Evolutionary conservation across 306 rosid genomes (phyloP), one percentile per base, ranked within the genome.

Genomic region (Ochetophila trinervis): DNA sequence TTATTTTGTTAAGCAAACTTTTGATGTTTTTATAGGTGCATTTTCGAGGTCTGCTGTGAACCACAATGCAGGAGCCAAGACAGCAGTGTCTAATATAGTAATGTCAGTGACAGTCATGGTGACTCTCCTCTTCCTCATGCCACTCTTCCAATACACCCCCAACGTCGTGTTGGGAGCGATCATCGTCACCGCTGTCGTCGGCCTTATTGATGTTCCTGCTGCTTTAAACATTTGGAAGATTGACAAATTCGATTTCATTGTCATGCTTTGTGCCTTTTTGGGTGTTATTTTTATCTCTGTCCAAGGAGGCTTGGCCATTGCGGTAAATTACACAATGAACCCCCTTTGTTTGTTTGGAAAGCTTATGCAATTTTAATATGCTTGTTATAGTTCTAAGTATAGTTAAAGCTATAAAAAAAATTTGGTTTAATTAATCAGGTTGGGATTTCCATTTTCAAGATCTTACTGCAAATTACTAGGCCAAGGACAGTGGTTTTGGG

Each of bases 71-170:
- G 99, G 99, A 44, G 94, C 90, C 2, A 87, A 90, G 67, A 83
- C 99, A 49, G 99, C 96, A 3, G 80, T 78, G 61, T 93, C 99
- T 9, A 93, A 93, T 75, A 62, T 93, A 22, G 85, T 93, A 16
- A 93, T 93, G 99, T 93, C 99, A 0, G 82, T 86, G 69, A 84
- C 99, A 6, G 91, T 93, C 7, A 87, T 93, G 99, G 94, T 93
- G 79, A 84, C 99, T 7, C 90, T 93, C 27, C 86, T 93, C 61
- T 81, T 93, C 51, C 88, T 93, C 0, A 93, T 93, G 99, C 99
- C 96, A 36, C 73, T 93, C 67, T 93, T 93, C 77, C 87, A 93
- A 15, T 90, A 87, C 79, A 90, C 99, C 0, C 99, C 99, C 5
- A 93, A 93, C 69, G 94, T 89, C 22, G 88, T 90, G 17, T 58